Evolutionary conservation across 1,139 yeast genomes (phyloP), one percentile per base, ranked within the genome.

Genomic region (Suhomyces ambrosiae): DNA sequence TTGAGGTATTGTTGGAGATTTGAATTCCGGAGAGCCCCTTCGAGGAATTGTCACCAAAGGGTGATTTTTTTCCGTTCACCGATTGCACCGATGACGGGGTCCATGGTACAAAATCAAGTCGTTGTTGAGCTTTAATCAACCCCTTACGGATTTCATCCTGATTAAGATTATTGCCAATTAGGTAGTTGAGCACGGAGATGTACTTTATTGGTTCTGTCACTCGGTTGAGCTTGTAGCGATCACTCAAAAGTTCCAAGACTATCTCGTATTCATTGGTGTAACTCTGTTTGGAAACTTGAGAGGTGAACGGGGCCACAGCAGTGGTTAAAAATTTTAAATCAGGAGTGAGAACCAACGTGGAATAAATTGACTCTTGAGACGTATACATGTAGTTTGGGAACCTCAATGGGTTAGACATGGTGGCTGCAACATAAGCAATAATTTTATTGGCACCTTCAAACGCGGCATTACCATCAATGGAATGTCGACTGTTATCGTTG

Each of bases 371-470:
- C 32, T 90, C 88, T 49, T 86, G 67, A 12, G 95, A 89, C 51
- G 86, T 86, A 69, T 86, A 92, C 78, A 89, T 82, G 61, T 89
- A 89, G 33, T 95, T 84, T 3, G 98, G 98, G 58, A 87, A 92
- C 46, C 98, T 70, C 27, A 92, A 65, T 0, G 97, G 88, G 46
- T 90, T 86, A 2, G 97, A 87, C 3, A 88, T 68, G 0, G 92
- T 82, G 0, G 96, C 82, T 70, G 89, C 79, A 8, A 87, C 89
- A 13, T 89, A 82, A 0, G 97, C 79, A 6, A 92, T 89, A 28
- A 92, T 70, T 56, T 86, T 89, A 62, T 92, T 92, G 2, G 94
- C 80, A 38, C 88, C 90, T 33, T 76, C 79, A 54, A 83, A 84
- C 4, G 82, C 80, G 2, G 76, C 47, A 12, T 48, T 73, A 30